Conservation (phyloP, 176 grass and related monocot genomes). For the Bonia amplexicaulis region DNA sequence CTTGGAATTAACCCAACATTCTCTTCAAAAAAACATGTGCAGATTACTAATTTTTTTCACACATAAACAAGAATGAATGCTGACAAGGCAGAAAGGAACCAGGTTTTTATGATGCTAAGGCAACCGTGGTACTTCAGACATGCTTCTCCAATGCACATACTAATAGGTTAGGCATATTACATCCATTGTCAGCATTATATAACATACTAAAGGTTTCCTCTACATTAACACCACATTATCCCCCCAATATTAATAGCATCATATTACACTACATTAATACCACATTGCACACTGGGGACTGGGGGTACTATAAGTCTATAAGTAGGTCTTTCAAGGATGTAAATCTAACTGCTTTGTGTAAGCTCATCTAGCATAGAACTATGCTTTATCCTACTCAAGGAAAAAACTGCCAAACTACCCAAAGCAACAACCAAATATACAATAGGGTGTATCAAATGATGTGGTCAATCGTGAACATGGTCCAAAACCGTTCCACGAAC, state of each 20-base stretch:
- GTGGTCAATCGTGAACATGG: too few species aligned
- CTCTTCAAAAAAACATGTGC: not conserved
- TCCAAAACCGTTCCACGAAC: too few species aligned
- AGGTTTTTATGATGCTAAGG: not conserved
- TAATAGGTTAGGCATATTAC: not conserved
- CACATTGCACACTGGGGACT: not conserved
- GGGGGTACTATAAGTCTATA: not conserved
- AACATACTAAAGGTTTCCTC: not conserved
- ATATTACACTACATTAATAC: not conserved
- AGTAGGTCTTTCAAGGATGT: not conserved
- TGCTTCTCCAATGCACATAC: not conserved
- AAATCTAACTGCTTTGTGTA: conserved; percentile 1
- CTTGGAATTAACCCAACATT: not conserved
- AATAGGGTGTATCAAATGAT: too few species aligned
- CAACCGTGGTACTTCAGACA: not conserved
- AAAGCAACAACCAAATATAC: not conserved
- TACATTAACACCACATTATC: not conserved
- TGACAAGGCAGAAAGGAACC: not conserved
- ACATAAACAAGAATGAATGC: not conserved
- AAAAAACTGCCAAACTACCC: not conserved
- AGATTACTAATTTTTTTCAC: not conserved
- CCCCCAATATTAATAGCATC: not conserved
- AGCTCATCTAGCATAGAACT: not conserved
- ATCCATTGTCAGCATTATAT: not conserved
- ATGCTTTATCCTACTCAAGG: not conserved